These are phyloP conservation scores for Iberis pinnata DNA, from an alignment of 345 rosid species.

Conservation along the genomic window DNA sequence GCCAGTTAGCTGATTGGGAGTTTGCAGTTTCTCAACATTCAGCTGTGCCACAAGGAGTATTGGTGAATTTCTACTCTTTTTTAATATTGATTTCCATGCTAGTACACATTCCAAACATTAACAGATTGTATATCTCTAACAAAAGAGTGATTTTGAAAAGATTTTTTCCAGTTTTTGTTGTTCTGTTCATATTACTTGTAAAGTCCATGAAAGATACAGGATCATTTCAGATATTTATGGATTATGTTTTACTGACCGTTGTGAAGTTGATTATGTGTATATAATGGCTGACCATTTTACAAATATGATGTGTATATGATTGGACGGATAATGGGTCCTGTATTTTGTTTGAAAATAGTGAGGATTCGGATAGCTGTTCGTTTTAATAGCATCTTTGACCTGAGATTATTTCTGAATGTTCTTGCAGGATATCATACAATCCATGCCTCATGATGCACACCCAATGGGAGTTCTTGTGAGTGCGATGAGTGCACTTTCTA, in stretches of 20 bases:
- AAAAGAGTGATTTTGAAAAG: background rate
- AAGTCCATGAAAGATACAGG: too few species aligned
- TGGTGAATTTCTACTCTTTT: conserved; percentile 39
- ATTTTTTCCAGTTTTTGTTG: too few species aligned
- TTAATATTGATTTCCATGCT: background rate
- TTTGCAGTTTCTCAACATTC: conserved; percentile 91
- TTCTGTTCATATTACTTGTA: too few species aligned
- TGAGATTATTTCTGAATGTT: background rate
- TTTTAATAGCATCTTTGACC: background rate
- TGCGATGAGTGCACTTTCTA: conserved; percentile 95
- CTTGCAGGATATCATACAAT: conserved; percentile 74
- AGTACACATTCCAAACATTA: background rate
- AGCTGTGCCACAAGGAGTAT: conserved; percentile 90
- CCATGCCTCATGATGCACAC: conserved; percentile 99
- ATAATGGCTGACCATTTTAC: too few species aligned
- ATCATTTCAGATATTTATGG: too few species aligned
- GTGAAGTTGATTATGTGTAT: too few species aligned
- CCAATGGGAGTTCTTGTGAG: conserved; percentile 98
- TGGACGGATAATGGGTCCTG: too few species aligned
- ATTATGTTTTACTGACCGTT: too few species aligned
- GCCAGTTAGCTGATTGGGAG: conserved; percentile 89
- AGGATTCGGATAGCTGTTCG: too few species aligned
- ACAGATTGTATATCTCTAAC: too few species aligned
- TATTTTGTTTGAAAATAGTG: too few species aligned
- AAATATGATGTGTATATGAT: too few species aligned